These are phyloP conservation scores for Botrytis byssoidea DNA, from an alignment of 2,329 filamentous ascomycete species.

Conservation along the genomic window DNA sequence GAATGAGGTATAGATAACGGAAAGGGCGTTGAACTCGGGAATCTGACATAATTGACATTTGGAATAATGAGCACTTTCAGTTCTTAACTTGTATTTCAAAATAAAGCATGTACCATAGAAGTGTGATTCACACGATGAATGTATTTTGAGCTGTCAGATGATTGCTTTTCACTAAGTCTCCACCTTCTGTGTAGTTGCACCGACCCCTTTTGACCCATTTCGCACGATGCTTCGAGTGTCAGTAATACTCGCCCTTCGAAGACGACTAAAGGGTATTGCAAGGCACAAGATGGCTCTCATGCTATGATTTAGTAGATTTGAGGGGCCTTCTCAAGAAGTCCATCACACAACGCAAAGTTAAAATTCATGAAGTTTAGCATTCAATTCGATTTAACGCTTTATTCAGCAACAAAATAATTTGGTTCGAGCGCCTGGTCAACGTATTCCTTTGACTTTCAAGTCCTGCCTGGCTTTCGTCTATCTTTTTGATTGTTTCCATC, in stretches of 20 bases:
- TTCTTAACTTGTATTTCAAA: constrained; percentile 22
- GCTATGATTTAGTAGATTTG: neutral
- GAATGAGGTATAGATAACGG: constrained; percentile 44
- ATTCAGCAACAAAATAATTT: constrained; percentile 29
- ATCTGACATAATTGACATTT: constrained; percentile 15
- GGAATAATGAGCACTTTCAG: constrained; percentile 19
- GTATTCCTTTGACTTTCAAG: constrained; percentile 28
- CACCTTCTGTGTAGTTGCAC: neutral
- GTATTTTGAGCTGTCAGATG: constrained; percentile 10
- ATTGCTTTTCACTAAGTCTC: neutral
- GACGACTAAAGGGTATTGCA: neutral
- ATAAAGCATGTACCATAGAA: constrained; percentile 22
- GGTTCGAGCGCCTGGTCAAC: constrained; percentile 31
- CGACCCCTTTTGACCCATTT: neutral
- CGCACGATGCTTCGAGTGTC: neutral
- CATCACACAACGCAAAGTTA: neutral
- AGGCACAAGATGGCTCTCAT: neutral
- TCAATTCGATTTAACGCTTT: constrained; percentile 26
- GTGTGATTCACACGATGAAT: constrained; percentile 5
- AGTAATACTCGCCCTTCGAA: neutral
- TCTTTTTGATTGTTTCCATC: constrained; percentile 20
- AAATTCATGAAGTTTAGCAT: constrained; percentile 2
- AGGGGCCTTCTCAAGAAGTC: neutral
- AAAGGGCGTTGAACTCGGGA: constrained; percentile 16
- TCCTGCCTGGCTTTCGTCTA: constrained; percentile 23